These are phyloP conservation scores for Paraphysoderma sedebokerense DNA, from an alignment of 371 early-diverging fungal genomes.

Conservation along the genomic window DNA sequence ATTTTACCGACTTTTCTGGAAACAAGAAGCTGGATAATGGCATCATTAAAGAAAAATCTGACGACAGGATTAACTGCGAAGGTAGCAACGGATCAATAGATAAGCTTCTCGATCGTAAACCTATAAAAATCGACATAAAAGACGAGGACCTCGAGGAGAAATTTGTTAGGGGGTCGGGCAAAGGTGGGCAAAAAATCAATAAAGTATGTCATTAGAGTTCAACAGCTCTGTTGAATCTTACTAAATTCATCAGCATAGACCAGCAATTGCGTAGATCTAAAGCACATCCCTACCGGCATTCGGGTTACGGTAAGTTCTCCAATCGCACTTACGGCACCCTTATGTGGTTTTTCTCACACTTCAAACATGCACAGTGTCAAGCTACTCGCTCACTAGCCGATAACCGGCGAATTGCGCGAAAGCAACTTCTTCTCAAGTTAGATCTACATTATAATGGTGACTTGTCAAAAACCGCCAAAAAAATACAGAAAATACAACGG, in stretches of 20 bases:
- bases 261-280: slow-evolving; percentile 60
- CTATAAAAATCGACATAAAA: slow-evolving; percentile 27
- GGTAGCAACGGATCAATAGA: too few relatives aligned
- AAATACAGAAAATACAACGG: too few relatives aligned
- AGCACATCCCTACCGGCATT: slow-evolving; percentile 68
- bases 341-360: neutral
- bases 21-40: too few relatives aligned
- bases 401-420: slow-evolving; percentile 57
- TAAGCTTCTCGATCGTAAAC: too few relatives aligned
- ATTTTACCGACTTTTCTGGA: too few relatives aligned
- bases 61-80: too few relatives aligned
- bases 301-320: slow-evolving; percentile 31
- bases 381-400: slow-evolving; percentile 55
- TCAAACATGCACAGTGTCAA: slow-evolving; percentile 35
- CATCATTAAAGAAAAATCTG: too few relatives aligned
- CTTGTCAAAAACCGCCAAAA: too few relatives aligned
- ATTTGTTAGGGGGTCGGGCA: slow-evolving; percentile 76
- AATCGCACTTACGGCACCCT: neutral
- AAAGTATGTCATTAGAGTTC: slow-evolving; percentile 16
- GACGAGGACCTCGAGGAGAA: slow-evolving; percentile 67
- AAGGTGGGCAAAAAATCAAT: slow-evolving; percentile 88
- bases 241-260: slow-evolving; percentile 9
- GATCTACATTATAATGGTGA: slow-evolving; percentile 49
- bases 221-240: neutral
- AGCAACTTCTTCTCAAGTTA: slow-evolving; percentile 41